A percentile compares a stretch with the other conserved stretches of the same genome.
These are phyloP conservation scores for Strigomonas culicis DNA, from an alignment of 208 protist species.

Conservation along the genomic window DNA sequence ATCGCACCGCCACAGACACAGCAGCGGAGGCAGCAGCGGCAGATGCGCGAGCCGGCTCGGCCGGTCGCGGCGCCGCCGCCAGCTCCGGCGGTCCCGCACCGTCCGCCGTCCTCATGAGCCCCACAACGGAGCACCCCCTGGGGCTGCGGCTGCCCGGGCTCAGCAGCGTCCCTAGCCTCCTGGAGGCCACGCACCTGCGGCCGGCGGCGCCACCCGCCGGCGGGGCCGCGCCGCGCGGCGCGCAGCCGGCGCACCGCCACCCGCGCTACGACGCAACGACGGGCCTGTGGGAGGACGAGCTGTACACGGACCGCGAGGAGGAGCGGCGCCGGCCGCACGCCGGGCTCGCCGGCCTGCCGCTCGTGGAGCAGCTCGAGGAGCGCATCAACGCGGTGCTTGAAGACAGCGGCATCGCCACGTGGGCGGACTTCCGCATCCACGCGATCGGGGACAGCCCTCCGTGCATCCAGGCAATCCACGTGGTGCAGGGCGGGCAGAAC, in stretches of 20 bases:
- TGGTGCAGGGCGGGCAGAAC: conserved; percentile 30
- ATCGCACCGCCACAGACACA: conserved; percentile 2
- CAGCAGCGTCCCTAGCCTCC: neutral
- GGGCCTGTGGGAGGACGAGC: conserved; percentile 7
- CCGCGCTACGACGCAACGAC: conserved; percentile 6
- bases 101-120: neutral
- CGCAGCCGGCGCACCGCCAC: neutral
- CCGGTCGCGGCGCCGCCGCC: too few relatives aligned
- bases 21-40: conserved; percentile 9
- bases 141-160: neutral
- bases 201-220: neutral
- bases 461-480: conserved; percentile 50
- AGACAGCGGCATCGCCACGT: conserved; percentile 74
- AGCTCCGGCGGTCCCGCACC: neutral
- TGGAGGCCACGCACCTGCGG: neutral
- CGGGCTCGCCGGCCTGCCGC: conserved; percentile 9
- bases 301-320: neutral
- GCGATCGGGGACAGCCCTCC: conserved; percentile 61
- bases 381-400: conserved; percentile 72
- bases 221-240: neutral
- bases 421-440: conserved; percentile 54
- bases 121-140: neutral
- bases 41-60: neutral
- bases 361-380: conserved; percentile 58
- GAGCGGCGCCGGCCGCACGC: neutral